Percentiles rank a stretch among this genome's conserved stretches.
Conservation (phyloP, 495 filamentous ascomycete genomes). For the Penicillium samsonianum region DNA sequence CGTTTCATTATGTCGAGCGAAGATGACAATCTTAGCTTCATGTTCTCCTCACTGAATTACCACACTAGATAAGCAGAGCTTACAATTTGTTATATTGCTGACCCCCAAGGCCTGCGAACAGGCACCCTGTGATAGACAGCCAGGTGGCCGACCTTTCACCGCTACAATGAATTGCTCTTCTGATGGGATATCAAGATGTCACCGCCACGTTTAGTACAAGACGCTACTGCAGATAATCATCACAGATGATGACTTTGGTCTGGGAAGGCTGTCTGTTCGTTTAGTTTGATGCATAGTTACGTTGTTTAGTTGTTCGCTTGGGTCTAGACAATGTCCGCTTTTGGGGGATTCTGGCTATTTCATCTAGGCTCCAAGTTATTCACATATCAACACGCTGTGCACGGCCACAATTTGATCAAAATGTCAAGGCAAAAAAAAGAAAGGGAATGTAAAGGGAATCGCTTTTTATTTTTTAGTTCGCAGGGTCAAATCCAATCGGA, state of each 20-base stretch:
- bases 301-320: constrained; percentile 2
- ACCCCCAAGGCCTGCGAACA: not conserved
- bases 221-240: constrained; percentile 31
- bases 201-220: constrained; percentile 31
- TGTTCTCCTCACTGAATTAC: not conserved
- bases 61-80: not conserved
- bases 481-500: constrained; percentile 18
- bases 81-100: not conserved
- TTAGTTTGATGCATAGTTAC: constrained; percentile 9
- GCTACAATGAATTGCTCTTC: constrained; percentile 21
- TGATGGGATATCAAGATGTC: constrained; percentile 24
- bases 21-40: constrained; percentile 1
- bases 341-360: not conserved
- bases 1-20: not conserved
- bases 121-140: not conserved
- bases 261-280: not conserved
- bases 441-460: constrained; percentile 16
- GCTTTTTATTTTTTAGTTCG: constrained; percentile 21
- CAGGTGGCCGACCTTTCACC: constrained; percentile 22
- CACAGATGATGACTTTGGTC: not conserved
- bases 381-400: constrained; percentile 13
- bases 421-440: constrained; percentile 8
- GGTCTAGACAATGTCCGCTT: not conserved
- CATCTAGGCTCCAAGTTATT: not conserved
- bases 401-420: constrained; percentile 7